Evolutionary conservation across 768 basidiomycete species (phyloP), one percentile per base, ranked within the genome.

Genomic region (Leucosporidium scottii): DNA sequence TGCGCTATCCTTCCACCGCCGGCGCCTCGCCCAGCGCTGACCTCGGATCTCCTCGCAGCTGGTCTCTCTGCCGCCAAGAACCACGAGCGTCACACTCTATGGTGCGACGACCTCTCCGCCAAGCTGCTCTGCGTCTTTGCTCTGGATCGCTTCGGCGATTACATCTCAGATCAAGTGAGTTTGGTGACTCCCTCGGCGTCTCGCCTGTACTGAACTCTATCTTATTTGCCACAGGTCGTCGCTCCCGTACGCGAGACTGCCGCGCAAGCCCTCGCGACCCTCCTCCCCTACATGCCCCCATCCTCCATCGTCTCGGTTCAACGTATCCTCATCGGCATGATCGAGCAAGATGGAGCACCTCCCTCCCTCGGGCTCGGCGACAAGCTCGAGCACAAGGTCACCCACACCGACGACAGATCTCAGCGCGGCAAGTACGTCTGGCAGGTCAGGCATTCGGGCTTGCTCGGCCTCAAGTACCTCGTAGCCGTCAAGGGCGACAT

Each of bases 361-460:
- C 48, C 54, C 7, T 25, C 54, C 20, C 27, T 15, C 7, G 60
- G 60, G 21, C 65, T 66, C 50, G 63, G 62, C 54, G 61, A 47
- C 34, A 60, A 60, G 44, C 21, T n/a, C 25, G 39, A 47, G 25
- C 59, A n/a, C 51, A 49, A 27, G 44, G 25, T 25, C 25, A 47
- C 17, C 31, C 7, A 7, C n/a, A 20, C 30, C 27, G 27, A 27
- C 28, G 51, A 55, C 23, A 72, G 67, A 21, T 61, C 50, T 21
- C 72, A 75, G 60, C 60, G 75, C 36, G 74, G 74, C 4, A 76
- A 76, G 50, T 90, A 93, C 78, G 84, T 92, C 10, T 99, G 96
- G 96, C 91, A 98, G 79, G 88, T 99, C 59, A 84, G 94, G 63
- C 96, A 99, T 81, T 93, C 96, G n/a, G 96, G 96, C 34, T 80